Conservation (phyloP, 495 filamentous ascomycete genomes). For the Tuber melanosporum region DNA sequence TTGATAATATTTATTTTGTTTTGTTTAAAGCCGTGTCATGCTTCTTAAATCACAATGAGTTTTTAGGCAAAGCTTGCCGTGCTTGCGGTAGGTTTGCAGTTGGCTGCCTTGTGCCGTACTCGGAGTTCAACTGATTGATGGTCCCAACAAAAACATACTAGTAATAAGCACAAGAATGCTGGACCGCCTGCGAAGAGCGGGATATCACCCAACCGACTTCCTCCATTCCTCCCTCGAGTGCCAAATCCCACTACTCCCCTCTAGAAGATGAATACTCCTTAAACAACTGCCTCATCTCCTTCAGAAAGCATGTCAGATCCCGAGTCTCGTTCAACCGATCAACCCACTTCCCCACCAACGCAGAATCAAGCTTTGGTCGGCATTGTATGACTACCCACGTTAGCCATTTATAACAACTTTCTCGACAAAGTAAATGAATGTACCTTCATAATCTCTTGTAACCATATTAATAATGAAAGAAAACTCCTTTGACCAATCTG, state of each 20-base stretch:
- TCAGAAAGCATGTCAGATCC: constrained; percentile 72
- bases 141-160: no score
- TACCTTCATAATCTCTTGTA: constrained; percentile 62
- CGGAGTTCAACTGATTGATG: no score
- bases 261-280: constrained; percentile 13
- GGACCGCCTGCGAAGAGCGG: no score
- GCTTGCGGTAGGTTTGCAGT: no score
- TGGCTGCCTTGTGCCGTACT: no score
- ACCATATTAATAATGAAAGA: constrained; percentile 87
- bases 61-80: no score
- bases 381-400: constrained; percentile 59
- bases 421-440: neutral
- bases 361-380: constrained; percentile 69
- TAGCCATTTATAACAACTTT: neutral
- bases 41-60: no score
- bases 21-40: no score
- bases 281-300: constrained; percentile 89
- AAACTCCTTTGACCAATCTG: constrained; percentile 79
- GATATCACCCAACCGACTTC: neutral
- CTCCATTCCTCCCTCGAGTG: neutral
- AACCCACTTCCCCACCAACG: constrained; percentile 63
- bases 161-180: no score
- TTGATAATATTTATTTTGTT: no score
- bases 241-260: neutral
- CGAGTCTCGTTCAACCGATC: constrained; percentile 76